These are phyloP conservation scores for Colletotrichum sp. DNA, from an alignment of 2,329 filamentous ascomycete genomes.

Conservation along the genomic window DNA sequence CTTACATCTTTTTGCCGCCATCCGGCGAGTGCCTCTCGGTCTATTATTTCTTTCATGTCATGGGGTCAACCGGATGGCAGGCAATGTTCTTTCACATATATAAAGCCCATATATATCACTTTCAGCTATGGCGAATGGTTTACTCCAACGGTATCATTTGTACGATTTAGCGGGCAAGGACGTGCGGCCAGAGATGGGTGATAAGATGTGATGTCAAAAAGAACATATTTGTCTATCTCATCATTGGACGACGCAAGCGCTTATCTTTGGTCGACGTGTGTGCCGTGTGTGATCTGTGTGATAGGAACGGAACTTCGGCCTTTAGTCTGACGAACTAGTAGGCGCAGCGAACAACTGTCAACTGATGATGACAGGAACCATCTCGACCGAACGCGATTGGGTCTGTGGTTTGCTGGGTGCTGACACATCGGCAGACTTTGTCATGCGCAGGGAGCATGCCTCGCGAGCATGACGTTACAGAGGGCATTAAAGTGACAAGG, in stretches of 20 bases:
- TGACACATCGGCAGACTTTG: background rate
- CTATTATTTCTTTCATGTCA: background rate
- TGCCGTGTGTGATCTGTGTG: background rate
- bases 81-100: conserved; percentile 17
- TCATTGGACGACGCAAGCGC: background rate
- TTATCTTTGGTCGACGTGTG: background rate
- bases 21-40: background rate
- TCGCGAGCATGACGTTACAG: background rate
- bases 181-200: background rate
- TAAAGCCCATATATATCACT: conserved; percentile 12
- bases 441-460: background rate
- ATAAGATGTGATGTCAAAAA: background rate
- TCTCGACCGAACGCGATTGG: background rate
- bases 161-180: background rate
- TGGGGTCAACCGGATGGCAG: background rate
- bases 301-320: background rate
- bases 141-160: background rate
- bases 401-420: background rate
- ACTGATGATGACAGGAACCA: background rate
- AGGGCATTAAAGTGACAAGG: background rate
- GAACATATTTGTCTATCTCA: background rate
- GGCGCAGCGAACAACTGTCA: background rate
- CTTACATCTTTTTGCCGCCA: conserved; percentile 10
- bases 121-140: conserved; percentile 4
- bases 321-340: background rate